Conservation (phyloP, 371 early-diverging fungal genomes). For the Saksenaea vasiformis region DNA sequence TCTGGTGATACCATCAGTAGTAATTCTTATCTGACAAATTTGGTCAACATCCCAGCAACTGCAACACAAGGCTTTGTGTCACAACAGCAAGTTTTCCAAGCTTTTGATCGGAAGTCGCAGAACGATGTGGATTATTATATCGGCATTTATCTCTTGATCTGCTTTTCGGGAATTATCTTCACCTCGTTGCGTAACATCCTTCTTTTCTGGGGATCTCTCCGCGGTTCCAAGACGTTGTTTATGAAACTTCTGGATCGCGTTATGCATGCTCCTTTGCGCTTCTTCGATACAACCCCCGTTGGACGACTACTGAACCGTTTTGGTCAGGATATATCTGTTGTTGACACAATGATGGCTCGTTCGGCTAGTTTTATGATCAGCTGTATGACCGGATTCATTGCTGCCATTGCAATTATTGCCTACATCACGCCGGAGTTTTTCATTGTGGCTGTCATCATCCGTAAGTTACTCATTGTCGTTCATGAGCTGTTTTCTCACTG, state of each 20-base stretch:
- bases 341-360: constrained; percentile 41
- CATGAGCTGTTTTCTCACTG: background rate
- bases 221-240: constrained; percentile 60
- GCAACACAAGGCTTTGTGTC: background rate
- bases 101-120: background rate
- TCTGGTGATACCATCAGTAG: background rate
- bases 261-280: constrained; percentile 72
- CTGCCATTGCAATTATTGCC: constrained; percentile 64
- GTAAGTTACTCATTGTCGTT: background rate
- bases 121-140: constrained; percentile 33
- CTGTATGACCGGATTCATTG: constrained; percentile 46
- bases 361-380: constrained; percentile 32
- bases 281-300: constrained; percentile 92
- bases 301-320: constrained; percentile 93
- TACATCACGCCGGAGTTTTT: constrained; percentile 63
- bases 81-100: background rate
- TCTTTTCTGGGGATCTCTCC: constrained; percentile 51
- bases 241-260: constrained; percentile 56
- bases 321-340: constrained; percentile 53
- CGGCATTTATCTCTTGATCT: constrained; percentile 25
- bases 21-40: background rate
- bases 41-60: background rate
- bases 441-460: constrained; percentile 25
- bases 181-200: constrained; percentile 39
- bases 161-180: constrained; percentile 20